These are phyloP conservation scores for Phytophthora lateralis DNA, from an alignment of 352 stramenopile species.

Conservation along the genomic window DNA sequence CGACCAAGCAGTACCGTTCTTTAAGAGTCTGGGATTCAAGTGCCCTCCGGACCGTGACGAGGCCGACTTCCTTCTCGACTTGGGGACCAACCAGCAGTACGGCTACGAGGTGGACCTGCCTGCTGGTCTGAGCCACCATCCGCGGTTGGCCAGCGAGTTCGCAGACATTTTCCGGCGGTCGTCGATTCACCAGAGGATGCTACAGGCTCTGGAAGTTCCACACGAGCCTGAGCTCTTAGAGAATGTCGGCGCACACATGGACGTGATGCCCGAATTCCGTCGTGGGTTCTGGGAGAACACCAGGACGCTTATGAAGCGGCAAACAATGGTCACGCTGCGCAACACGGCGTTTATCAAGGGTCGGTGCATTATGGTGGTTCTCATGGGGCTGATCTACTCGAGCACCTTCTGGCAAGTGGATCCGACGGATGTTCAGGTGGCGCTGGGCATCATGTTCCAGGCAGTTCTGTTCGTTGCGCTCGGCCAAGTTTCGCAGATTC, in stretches of 20 bases:
- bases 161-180: conserved; percentile 25
- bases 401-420: conserved; percentile 44
- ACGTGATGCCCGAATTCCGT: conserved; percentile 35
- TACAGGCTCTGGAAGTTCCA: conserved; percentile 21
- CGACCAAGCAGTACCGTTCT: conserved; percentile 68
- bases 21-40: conserved; percentile 59
- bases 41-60: conserved; percentile 37
- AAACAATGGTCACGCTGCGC: conserved; percentile 54
- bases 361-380: conserved; percentile 50
- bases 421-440: conserved; percentile 29
- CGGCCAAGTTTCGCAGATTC: conserved; percentile 56
- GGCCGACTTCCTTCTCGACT: conserved; percentile 40
- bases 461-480: conserved; percentile 69
- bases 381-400: conserved; percentile 39
- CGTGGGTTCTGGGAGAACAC: conserved; percentile 36
- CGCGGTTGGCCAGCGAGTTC: conserved; percentile 41
- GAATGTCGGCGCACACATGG: conserved; percentile 29
- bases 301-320: conserved; percentile 28
- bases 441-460: conserved; percentile 75
- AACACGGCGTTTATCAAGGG: conserved; percentile 39
- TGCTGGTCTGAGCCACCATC: conserved; percentile 7
- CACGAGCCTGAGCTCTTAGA: conserved; percentile 17
- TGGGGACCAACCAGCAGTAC: conserved; percentile 38
- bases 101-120: conserved; percentile 29
- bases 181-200: conserved; percentile 21